Conservation (phyloP, 495 filamentous ascomycete species). For the Penicillium egyptiacum region DNA sequence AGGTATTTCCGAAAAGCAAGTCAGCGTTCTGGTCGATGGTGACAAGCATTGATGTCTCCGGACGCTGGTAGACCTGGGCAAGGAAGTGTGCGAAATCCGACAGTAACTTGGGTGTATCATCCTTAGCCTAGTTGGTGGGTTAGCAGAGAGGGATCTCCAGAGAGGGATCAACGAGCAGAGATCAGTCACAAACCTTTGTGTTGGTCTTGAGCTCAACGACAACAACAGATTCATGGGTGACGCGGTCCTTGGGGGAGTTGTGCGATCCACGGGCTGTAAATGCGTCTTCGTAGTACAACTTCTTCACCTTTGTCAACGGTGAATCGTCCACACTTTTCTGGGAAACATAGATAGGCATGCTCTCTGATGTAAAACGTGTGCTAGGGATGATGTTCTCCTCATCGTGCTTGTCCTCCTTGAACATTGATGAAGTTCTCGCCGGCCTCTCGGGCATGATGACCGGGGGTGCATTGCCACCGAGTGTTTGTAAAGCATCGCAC, state of each 20-base stretch:
- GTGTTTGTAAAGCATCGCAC: slow-evolving; percentile 4
- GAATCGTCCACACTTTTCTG: slow-evolving; percentile 21
- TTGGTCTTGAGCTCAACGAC: slow-evolving; percentile 84
- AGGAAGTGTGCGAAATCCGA: slow-evolving; percentile 67
- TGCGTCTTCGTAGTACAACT: slow-evolving; percentile 59
- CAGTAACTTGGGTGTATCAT: slow-evolving; percentile 54
- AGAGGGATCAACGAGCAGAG: no score
- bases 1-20: slow-evolving; percentile 69
- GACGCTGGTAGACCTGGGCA: slow-evolving; percentile 68
- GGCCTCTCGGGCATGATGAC: slow-evolving; percentile 12
- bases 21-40: slow-evolving; percentile 72
- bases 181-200: slow-evolving; percentile 59
- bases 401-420: slow-evolving; percentile 28
- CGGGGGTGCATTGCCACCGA: not conserved
- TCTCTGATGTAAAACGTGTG: slow-evolving; percentile 13
- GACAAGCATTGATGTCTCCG: slow-evolving; percentile 69
- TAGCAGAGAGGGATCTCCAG: slow-evolving; percentile 6
- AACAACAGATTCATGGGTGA: slow-evolving; percentile 67
- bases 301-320: slow-evolving; percentile 36
- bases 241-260: slow-evolving; percentile 55
- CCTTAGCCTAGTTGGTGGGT: slow-evolving; percentile 31
- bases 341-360: slow-evolving; percentile 11
- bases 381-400: slow-evolving; percentile 24
- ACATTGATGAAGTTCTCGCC: slow-evolving; percentile 23
- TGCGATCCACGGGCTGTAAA: slow-evolving; percentile 55